These are phyloP conservation scores for Hypoxylon fragiforme DNA, from an alignment of 495 filamentous ascomycete species.

Conservation along the genomic window DNA sequence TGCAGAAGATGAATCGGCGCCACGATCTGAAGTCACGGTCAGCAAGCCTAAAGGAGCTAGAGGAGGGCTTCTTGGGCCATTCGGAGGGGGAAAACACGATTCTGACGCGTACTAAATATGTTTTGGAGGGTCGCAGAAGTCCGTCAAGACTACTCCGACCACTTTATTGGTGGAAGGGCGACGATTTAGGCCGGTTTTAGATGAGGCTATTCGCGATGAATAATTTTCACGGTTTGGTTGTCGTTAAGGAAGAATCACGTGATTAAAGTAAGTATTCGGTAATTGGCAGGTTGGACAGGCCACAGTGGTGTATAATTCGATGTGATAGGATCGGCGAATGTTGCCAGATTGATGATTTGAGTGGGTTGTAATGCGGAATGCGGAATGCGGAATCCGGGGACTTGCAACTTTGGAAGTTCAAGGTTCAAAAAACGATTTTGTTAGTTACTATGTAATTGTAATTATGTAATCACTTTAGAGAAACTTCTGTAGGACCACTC, in stretches of 20 bases:
- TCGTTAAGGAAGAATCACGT: constrained; percentile 44
- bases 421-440: no score
- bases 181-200: constrained; percentile 24
- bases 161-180: constrained; percentile 25
- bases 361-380: constrained; percentile 13
- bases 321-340: constrained; percentile 32
- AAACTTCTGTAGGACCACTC: no score
- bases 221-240: constrained; percentile 36
- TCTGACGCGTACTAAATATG: constrained; percentile 25
- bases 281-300: constrained; percentile 23
- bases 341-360: constrained; percentile 38
- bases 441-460: no score
- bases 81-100: constrained; percentile 19
- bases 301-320: constrained; percentile 29
- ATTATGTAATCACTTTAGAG: no score
- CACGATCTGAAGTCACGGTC: constrained; percentile 47
- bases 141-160: constrained; percentile 31
- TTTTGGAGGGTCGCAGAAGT: constrained; percentile 13
- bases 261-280: constrained; percentile 28
- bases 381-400: constrained; percentile 9
- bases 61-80: constrained; percentile 10
- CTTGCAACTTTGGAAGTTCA: background rate
- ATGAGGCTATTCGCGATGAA: constrained; percentile 38
- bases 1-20: constrained; percentile 54
- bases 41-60: constrained; percentile 13